These are phyloP conservation scores for Schizochytrium sp. DNA, from an alignment of 108 stramenopile species.

Conservation along the genomic window DNA sequence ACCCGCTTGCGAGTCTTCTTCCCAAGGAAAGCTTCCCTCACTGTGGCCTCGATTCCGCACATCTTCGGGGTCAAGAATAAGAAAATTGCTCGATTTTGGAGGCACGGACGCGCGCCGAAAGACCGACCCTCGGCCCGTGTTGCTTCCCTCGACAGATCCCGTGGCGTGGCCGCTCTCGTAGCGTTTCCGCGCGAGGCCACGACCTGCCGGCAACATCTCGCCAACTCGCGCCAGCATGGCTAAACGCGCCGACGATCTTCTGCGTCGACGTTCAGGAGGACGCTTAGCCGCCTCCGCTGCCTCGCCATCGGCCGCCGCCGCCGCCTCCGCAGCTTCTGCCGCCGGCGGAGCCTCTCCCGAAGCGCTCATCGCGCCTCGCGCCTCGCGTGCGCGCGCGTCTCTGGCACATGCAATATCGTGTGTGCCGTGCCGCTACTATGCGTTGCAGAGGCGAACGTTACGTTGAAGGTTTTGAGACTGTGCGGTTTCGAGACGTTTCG, in stretches of 20 bases:
- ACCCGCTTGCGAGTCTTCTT: neutral
- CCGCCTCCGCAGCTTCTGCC: neutral
- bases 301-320: neutral
- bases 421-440: too few relatives aligned
- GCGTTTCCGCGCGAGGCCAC: neutral
- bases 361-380: too few relatives aligned
- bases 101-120: too few relatives aligned
- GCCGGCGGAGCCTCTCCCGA: neutral
- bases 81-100: too few relatives aligned
- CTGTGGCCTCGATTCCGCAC: neutral
- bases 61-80: neutral
- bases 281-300: neutral
- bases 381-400: too few relatives aligned
- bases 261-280: neutral
- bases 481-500: too few relatives aligned
- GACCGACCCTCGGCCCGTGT: too few relatives aligned
- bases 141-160: too few relatives aligned
- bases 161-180: too few relatives aligned
- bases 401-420: too few relatives aligned
- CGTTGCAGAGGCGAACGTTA: too few relatives aligned
- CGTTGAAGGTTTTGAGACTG: too few relatives aligned
- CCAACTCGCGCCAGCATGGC: neutral
- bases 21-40: neutral
- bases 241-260: neutral
- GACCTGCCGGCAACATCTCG: neutral